Evolutionary conservation across 192 early-diverging fungal species (phyloP).

Genomic region (Spinellus fusiger): DNA sequence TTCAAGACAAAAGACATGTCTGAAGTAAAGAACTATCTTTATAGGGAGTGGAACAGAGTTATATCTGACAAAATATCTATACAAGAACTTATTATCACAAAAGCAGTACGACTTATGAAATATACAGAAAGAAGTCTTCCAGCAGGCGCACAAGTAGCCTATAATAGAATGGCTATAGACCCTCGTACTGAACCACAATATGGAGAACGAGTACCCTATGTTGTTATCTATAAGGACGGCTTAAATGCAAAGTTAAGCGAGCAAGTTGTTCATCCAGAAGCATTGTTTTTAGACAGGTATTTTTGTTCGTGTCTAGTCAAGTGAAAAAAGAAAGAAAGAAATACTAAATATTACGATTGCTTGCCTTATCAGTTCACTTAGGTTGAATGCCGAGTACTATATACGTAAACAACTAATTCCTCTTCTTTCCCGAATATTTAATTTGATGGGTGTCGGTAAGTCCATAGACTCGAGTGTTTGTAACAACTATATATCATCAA

Average conservation of each 20-base stretch:
- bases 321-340: background rate
- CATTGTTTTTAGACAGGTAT: constrained; percentile 54
- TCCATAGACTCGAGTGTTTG: background rate
- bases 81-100: constrained; percentile 85
- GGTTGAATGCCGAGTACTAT: constrained; percentile 78
- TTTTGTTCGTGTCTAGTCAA: background rate
- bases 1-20: constrained; percentile 81
- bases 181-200: constrained; percentile 76
- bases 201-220: constrained; percentile 86
- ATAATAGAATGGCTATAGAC: constrained; percentile 60
- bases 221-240: constrained; percentile 66
- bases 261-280: constrained; percentile 62
- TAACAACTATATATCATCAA: background rate
- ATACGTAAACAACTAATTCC: constrained; percentile 82
- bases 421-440: constrained; percentile 70
- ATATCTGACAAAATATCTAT: constrained; percentile 57
- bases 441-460: constrained; percentile 61
- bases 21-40: constrained; percentile 67
- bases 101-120: constrained; percentile 73
- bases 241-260: constrained; percentile 63
- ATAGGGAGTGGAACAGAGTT: constrained; percentile 67
- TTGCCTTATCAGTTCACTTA: constrained; percentile 30
- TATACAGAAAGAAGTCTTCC: constrained; percentile 51
- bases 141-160: constrained; percentile 34
- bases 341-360: background rate